These are phyloP conservation scores for Liriodendron chinense DNA, from an alignment of 164 flowering plant species.

Conservation along the genomic window DNA sequence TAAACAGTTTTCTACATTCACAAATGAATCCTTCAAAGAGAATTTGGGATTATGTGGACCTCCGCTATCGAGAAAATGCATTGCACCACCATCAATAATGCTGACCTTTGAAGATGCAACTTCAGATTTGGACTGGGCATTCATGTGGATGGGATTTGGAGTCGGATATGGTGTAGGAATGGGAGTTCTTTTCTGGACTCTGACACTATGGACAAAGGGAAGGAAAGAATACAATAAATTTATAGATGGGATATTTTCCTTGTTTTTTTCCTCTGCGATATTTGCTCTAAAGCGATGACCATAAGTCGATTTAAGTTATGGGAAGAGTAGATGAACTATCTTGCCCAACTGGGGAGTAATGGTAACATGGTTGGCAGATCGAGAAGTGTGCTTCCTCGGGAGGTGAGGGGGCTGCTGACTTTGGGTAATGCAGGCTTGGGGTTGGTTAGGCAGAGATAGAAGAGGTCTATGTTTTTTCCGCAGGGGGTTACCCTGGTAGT, in stretches of 20 bases:
- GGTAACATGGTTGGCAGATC: no score
- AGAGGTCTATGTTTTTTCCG: no score
- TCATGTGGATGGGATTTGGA: slow-evolving; percentile 35
- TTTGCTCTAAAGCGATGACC: no score
- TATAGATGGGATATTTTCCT: slow-evolving; percentile 21
- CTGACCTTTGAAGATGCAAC: neutral
- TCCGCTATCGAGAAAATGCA: slow-evolving; percentile 2
- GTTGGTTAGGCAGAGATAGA: no score
- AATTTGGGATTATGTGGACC: slow-evolving; percentile 18
- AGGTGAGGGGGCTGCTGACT: no score
- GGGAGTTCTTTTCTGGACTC: slow-evolving; percentile 31
- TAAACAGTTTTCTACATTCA: slow-evolving; percentile 12
- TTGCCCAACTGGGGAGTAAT: no score
- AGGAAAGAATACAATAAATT: slow-evolving; percentile 32
- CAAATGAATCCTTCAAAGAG: slow-evolving; percentile 2
- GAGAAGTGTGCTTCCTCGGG: no score
- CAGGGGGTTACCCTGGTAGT: no score
- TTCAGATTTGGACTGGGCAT: slow-evolving; percentile 28
- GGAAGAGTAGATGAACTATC: no score
- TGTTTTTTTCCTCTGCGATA: neutral
- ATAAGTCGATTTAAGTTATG: no score
- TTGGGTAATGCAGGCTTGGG: no score
- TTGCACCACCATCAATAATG: neutral
- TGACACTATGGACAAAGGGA: slow-evolving; percentile 33
- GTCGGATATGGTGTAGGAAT: slow-evolving; percentile 46